phyloP scores from a whole-genome alignment of 2,329 filamentous ascomycete species.

The Aureobasidium sp. region DNA sequence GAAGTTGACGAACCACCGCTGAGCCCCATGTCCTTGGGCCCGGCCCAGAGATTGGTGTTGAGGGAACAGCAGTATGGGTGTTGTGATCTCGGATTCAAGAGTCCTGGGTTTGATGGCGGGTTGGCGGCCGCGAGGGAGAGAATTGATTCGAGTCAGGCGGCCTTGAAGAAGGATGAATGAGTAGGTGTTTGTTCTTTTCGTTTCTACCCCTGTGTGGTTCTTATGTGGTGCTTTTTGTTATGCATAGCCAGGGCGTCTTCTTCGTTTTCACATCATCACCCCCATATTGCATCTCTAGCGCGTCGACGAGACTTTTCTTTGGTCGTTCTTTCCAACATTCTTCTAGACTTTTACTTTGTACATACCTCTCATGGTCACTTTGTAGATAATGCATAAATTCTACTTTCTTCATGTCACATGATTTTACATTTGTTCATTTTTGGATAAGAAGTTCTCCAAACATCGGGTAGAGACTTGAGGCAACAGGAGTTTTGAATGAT shows the following conservation, averaged over 20 bases:
- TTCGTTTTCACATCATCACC: neutral
- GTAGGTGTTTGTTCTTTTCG: neutral
- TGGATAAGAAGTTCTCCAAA: too few species aligned
- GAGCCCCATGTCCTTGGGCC: neutral
- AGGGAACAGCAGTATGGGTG: neutral
- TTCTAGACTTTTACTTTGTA: too few species aligned
- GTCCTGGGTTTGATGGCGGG: neutral
- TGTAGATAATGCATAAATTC: too few species aligned
- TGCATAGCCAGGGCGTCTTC: conserved; percentile 1
- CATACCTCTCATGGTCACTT: too few species aligned
- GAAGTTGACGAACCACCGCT: neutral
- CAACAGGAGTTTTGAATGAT: too few species aligned
- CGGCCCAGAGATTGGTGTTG: neutral
- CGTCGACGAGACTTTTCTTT: neutral
- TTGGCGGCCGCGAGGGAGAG: neutral
- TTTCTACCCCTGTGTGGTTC: too few species aligned
- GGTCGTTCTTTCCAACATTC: too few species aligned
- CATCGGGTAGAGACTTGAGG: too few species aligned
- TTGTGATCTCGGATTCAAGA: neutral
- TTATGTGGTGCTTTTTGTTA: neutral
- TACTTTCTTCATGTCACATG: too few species aligned
- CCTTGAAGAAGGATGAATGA: neutral
- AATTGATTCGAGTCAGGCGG: neutral
- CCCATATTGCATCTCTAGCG: neutral
- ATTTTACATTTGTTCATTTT: too few species aligned